Conservation (phyloP, 257 asterid species). For the Salvia rosmarinus region DNA sequence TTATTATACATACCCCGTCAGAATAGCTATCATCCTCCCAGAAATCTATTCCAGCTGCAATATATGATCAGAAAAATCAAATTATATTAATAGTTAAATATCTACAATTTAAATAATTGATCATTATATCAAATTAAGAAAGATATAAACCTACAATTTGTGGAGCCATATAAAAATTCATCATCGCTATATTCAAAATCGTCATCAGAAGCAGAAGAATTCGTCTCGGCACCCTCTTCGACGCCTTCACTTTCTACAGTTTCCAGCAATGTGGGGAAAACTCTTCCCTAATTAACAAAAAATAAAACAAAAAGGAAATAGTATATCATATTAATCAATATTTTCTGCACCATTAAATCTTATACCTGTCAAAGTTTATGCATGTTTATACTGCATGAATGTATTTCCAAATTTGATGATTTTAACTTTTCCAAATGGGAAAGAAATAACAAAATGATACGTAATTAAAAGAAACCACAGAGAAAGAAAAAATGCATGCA, state of each 20-base stretch:
- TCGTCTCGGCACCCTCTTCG: slow-evolving; percentile 28
- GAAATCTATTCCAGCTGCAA: slow-evolving; percentile 45
- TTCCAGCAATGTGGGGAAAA: slow-evolving; percentile 31
- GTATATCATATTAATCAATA: background rate
- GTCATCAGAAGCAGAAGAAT: slow-evolving; percentile 33
- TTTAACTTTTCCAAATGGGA: too few species aligned
- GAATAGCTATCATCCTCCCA: slow-evolving; percentile 40
- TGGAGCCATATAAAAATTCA: slow-evolving; percentile 38
- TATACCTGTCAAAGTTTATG: background rate
- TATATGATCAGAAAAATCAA: background rate
- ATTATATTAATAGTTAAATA: background rate
- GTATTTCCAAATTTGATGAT: too few species aligned
- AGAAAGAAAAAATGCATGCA: too few species aligned
- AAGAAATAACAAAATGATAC: too few species aligned
- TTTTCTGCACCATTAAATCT: background rate
- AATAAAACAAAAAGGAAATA: background rate
- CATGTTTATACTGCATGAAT: too few species aligned
- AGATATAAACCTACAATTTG: slow-evolving; percentile 33
- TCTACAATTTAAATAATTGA: too few species aligned
- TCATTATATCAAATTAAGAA: background rate
- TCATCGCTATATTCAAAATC: slow-evolving; percentile 42
- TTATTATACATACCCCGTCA: slow-evolving; percentile 25
- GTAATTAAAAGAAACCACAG: too few species aligned
- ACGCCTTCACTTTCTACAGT: slow-evolving; percentile 45
- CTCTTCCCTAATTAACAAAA: slow-evolving; percentile 40